Evolutionary conservation across 192 early-diverging fungal species (phyloP), one percentile per base, ranked within the genome.

Genomic region (Backusella psychrophila): DNA sequence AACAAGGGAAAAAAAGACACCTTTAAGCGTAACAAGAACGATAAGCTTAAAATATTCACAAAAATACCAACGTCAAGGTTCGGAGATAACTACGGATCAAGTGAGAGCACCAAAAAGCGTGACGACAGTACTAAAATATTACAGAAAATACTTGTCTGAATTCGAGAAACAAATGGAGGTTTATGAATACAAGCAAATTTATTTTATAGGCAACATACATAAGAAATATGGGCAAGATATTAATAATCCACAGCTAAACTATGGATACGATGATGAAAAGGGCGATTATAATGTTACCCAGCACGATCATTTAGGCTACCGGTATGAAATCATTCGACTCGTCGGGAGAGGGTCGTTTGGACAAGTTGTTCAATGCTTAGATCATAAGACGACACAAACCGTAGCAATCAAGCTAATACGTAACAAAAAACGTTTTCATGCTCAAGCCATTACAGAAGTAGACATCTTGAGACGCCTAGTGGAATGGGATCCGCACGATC

Each of bases 351-450:
- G 77, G 1, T 77, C 94, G 6, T 99, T 99, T 82, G 97, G 97
- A 6, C 96, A 98, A 77, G 97, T 98, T 6, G 87, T 96, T 73
- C 94, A 95, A 66, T 96, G 94, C 74, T 90, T 90, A 41, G 97
- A 99, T 81, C 97, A 99, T 85, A 97, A 96, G 78, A 90, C 92
- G 1, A 94, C 94, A 33, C 87, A 89, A 56, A 87, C 89, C 66
- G 93, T 94, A 41, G 97, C 96, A 6, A 86, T 98, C 44, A 98
- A 98, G 85, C 93, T 98, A 56, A 99, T 98, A 78, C 73, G 96
- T 33, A 99, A 98, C 83, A 96, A 96, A 88, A 95, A 94, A 84
- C 89, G 97, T 23, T 98, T 99, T 87, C 96, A 98, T 84, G 90
- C 92, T 77, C 97, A 98, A 78, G 97, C 96, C 9, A 84, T 93